A percentile compares a stretch with the other conserved stretches of the same genome.
Conservation (phyloP, 2,329 filamentous ascomycete species). For the Hypoxylon sp. region DNA sequence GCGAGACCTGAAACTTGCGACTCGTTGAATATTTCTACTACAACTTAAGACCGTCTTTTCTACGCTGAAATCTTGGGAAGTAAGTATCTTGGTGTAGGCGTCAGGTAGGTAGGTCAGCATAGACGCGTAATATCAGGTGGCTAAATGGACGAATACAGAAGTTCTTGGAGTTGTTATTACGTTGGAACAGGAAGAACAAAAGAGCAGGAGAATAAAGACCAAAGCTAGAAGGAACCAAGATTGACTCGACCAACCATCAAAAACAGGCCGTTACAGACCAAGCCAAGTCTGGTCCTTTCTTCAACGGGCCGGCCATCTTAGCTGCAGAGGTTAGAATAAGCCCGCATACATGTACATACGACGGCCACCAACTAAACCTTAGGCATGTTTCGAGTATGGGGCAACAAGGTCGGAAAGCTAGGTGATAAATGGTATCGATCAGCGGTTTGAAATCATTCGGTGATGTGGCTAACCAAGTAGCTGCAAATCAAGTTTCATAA, state of each 20-base stretch:
- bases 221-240: conserved; percentile 9
- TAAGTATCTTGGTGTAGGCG: not conserved
- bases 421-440: conserved; percentile 17
- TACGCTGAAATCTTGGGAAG: not conserved
- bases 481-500: conserved; percentile 16
- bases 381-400: conserved; percentile 10
- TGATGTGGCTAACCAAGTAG: conserved; percentile 12
- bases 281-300: conserved; percentile 26
- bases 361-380: conserved; percentile 6
- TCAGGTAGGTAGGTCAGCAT: conserved; percentile 7
- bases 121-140: conserved; percentile 3
- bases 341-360: conserved; percentile 19
- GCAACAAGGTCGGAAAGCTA: conserved; percentile 5
- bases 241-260: too few species aligned
- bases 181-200: conserved; percentile 5
- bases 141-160: conserved; percentile 10
- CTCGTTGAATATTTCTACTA: not conserved
- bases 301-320: conserved; percentile 33
- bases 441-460: conserved; percentile 4
- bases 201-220: not conserved
- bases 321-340: conserved; percentile 22
- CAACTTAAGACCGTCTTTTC: not conserved
- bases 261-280: conserved; percentile 10
- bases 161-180: conserved; percentile 8
- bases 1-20: conserved; percentile 1